phyloP scores from a whole-genome alignment of 108 stramenopile genomes.

The Licmophora abbreviata region DNA sequence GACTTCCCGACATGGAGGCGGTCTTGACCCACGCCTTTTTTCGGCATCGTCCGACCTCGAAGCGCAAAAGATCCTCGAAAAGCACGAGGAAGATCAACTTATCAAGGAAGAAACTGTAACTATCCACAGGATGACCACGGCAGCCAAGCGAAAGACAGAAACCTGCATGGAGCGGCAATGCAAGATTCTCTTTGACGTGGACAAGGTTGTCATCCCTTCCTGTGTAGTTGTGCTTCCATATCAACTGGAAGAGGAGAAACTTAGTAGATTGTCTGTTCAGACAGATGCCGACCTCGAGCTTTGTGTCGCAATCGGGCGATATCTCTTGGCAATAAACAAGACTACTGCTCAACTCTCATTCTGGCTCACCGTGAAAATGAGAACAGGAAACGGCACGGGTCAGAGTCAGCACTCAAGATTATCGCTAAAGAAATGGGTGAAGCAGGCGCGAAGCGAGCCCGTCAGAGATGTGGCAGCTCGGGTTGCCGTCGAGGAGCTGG shows the following conservation, averaged over 20 bases:
- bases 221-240: slow-evolving; percentile 33
- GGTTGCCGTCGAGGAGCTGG: slow-evolving; percentile 17
- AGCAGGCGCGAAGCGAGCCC: slow-evolving; percentile 13
- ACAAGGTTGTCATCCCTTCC: slow-evolving; percentile 24
- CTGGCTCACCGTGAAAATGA: slow-evolving; percentile 31
- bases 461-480: slow-evolving; percentile 10
- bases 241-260: background rate
- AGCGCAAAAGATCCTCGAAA: slow-evolving; percentile 4
- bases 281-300: slow-evolving; percentile 5
- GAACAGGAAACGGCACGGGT: slow-evolving; percentile 11
- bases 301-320: slow-evolving; percentile 17
- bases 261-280: background rate
- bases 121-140: slow-evolving; percentile 7
- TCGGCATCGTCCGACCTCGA: background rate
- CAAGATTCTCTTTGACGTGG: slow-evolving; percentile 19
- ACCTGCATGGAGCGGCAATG: slow-evolving; percentile 27
- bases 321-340: slow-evolving; percentile 26
- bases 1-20: slow-evolving; percentile 10
- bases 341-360: slow-evolving; percentile 31
- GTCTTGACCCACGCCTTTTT: slow-evolving; percentile 5
- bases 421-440: slow-evolving; percentile 23
- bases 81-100: slow-evolving; percentile 28
- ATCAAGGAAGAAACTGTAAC: slow-evolving; percentile 15
- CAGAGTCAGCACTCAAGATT: slow-evolving; percentile 12
- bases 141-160: slow-evolving; percentile 9